Evolutionary conservation across 768 basidiomycete genomes (phyloP).

Genomic region (Lentinula detonsa): DNA sequence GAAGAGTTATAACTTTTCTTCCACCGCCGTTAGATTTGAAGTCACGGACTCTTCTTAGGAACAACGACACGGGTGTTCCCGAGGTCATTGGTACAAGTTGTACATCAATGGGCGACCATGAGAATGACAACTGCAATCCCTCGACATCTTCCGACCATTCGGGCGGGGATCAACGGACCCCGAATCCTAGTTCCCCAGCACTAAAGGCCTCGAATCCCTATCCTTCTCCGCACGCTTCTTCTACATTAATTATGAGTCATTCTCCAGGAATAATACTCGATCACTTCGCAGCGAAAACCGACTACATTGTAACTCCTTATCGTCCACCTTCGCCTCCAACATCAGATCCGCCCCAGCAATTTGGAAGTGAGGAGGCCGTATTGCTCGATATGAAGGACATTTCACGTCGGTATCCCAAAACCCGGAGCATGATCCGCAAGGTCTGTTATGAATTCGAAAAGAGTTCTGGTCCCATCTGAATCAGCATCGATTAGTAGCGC

Average conservation of each 20-base stretch:
- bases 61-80: not conserved
- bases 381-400: not conserved
- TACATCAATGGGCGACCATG: not conserved
- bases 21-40: conserved; percentile 14
- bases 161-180: not conserved
- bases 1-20: conserved; percentile 19
- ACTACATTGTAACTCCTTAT: not conserved
- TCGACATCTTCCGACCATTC: not conserved
- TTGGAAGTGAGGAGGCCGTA: not conserved
- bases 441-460: not conserved
- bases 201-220: not conserved
- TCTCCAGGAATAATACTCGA: too few relatives aligned
- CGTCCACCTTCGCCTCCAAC: not conserved
- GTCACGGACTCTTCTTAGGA: too few relatives aligned
- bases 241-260: not conserved
- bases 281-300: not conserved
- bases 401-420: not conserved
- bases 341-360: not conserved
- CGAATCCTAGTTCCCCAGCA: not conserved
- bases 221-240: not conserved
- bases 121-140: not conserved
- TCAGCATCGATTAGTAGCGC: not conserved
- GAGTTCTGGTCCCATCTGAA: not conserved
- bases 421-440: not conserved
- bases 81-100: not conserved